Evolutionary conservation across 1,284 basidiomycete species (phyloP).

Genomic region (Cutaneotrichosporon cutaneum): DNA sequence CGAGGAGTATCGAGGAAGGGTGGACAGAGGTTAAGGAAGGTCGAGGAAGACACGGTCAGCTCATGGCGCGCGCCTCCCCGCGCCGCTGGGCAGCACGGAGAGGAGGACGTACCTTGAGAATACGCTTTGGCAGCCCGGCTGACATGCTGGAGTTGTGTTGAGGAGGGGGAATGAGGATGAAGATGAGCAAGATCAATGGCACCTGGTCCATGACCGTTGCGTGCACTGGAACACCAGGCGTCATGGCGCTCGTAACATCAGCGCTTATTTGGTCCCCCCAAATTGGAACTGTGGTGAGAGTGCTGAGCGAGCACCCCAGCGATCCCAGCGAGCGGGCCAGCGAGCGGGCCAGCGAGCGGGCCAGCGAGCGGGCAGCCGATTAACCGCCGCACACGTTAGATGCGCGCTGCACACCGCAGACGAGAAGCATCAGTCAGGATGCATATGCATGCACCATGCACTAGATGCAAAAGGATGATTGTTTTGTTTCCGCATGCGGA

Average conservation of each 20-base stretch:
- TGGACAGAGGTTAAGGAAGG: no score
- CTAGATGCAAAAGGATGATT: conserved; percentile 1
- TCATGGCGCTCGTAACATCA: background rate
- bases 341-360: no score
- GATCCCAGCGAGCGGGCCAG: no score
- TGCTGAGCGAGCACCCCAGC: background rate
- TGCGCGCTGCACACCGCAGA: background rate
- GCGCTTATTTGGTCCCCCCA: background rate
- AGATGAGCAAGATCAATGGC: background rate
- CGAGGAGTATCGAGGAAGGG: background rate
- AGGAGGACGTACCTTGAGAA: conserved; percentile 50
- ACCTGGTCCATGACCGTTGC: background rate
- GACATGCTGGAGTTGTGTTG: conserved; percentile 24
- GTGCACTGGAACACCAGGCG: background rate
- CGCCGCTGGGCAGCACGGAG: background rate
- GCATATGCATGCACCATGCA: background rate
- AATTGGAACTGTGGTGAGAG: background rate
- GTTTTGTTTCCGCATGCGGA: conserved; percentile 3
- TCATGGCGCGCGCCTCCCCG: no score
- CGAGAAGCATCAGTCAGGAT: background rate
- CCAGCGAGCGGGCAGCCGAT: no score
- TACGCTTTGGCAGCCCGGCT: conserved; percentile 50
- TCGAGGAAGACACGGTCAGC: background rate
- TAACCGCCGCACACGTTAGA: no score
- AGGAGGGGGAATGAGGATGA: background rate